These are phyloP conservation scores for Fusarium napiforme DNA, from an alignment of 2,329 filamentous ascomycete genomes.

Conservation along the genomic window DNA sequence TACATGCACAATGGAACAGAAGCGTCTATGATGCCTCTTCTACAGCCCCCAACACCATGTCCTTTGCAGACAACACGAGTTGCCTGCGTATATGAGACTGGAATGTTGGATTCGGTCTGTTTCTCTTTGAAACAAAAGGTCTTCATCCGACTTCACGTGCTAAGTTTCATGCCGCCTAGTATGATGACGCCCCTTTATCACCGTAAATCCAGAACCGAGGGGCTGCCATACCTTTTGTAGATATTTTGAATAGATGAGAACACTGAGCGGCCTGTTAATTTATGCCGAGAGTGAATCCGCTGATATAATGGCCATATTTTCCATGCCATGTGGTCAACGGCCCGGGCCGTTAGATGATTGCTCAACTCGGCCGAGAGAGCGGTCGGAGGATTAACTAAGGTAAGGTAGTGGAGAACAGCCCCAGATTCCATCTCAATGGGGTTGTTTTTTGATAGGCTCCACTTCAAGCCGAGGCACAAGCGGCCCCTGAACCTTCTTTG, in stretches of 20 bases:
- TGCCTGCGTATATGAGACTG: not conserved
- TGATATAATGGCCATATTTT: not conserved
- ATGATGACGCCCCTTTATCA: not conserved
- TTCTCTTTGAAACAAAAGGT: not conserved
- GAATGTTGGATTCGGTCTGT: not conserved
- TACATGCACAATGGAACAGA: too few species aligned
- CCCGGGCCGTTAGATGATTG: conserved; percentile 1
- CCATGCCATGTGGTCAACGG: conserved; percentile 6
- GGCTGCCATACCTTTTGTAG: not conserved
- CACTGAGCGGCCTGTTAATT: not conserved
- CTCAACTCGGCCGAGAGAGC: conserved; percentile 38
- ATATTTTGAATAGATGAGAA: not conserved
- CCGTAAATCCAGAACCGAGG: not conserved
- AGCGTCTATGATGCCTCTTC: not conserved
- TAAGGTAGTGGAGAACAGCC: conserved; percentile 13
- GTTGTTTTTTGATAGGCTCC: not conserved
- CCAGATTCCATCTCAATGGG: conserved; percentile 26
- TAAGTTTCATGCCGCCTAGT: not conserved
- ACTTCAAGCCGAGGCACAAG: conserved; percentile 37
- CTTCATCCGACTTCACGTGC: not conserved
- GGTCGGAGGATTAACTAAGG: not conserved
- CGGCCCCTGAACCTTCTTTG: not conserved
- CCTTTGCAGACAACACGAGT: not conserved
- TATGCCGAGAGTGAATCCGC: not conserved
- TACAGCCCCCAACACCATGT: not conserved